phyloP scores from a whole-genome alignment of 345 rosid species.

The Populus nigra region DNA sequence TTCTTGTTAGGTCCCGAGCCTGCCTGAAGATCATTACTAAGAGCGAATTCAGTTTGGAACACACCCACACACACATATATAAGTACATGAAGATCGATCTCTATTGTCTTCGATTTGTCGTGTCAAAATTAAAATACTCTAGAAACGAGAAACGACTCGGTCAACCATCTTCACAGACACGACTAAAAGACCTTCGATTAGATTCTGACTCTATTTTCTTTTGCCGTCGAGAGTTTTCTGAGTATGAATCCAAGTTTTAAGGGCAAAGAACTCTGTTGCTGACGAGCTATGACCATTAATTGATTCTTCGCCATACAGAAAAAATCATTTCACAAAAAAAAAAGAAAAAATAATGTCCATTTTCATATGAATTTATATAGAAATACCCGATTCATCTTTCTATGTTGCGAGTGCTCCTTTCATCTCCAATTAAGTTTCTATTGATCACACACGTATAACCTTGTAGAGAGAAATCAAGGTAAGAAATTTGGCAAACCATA shows the following conservation, averaged over 20 bases:
- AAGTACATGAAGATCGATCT: neutral
- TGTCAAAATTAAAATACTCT: neutral
- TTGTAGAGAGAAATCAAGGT: too few relatives aligned
- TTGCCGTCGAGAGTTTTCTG: neutral
- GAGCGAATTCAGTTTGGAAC: too few relatives aligned
- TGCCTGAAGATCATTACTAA: neutral
- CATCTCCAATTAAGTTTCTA: too few relatives aligned
- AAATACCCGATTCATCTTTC: too few relatives aligned
- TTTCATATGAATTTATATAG: neutral
- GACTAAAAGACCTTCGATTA: neutral
- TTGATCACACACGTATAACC: too few relatives aligned
- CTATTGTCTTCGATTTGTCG: neutral
- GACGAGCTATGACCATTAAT: neutral
- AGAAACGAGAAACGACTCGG: neutral
- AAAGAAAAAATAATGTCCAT: neutral
- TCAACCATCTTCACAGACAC: neutral
- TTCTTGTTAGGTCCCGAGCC: conserved; percentile 2
- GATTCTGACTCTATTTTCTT: neutral
- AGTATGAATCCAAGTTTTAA: neutral
- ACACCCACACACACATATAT: too few relatives aligned
- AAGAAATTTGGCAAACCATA: too few relatives aligned
- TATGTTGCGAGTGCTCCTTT: too few relatives aligned
- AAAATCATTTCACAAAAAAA: neutral
- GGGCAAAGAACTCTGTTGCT: neutral
- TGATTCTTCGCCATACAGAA: neutral